Conservation (phyloP, 2,329 filamentous ascomycete genomes). For the Monilinia vaccinii-corymbosi region DNA sequence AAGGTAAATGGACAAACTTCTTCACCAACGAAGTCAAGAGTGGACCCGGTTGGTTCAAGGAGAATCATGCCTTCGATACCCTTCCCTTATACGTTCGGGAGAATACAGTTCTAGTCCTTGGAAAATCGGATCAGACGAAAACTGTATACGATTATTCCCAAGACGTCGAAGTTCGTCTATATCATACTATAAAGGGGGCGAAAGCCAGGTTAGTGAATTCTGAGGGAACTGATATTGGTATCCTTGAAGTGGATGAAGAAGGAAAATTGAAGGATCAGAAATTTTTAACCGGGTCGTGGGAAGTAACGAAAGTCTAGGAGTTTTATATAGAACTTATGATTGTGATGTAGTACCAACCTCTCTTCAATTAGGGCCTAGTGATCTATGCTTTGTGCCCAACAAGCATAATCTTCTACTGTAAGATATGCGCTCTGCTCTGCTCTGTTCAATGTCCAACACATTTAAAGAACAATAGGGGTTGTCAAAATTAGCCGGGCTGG, state of each 20-base stretch:
- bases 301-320: slow-evolving; percentile 8
- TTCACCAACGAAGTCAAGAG: slow-evolving; percentile 35
- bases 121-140: slow-evolving; percentile 22
- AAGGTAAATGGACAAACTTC: slow-evolving; percentile 41
- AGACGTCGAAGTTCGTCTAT: slow-evolving; percentile 37
- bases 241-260: slow-evolving; percentile 33
- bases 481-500: no score
- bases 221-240: slow-evolving; percentile 35
- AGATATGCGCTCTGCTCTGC: no score
- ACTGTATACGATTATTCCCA: slow-evolving; percentile 28
- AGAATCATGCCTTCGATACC: slow-evolving; percentile 39
- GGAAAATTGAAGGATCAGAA: slow-evolving; percentile 34
- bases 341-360: neutral
- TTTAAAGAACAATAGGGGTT: no score
- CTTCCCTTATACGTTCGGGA: slow-evolving; percentile 38
- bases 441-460: no score
- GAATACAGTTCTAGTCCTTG: slow-evolving; percentile 28
- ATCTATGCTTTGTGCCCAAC: neutral
- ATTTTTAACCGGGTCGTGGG: slow-evolving; percentile 33
- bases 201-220: slow-evolving; percentile 36
- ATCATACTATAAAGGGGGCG: slow-evolving; percentile 35
- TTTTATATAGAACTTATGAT: neutral
- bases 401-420: neutral
- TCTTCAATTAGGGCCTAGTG: neutral
- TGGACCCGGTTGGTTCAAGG: slow-evolving; percentile 37